Base-by-base conservation (phyloP, 2,329 filamentous ascomycete genomes). In the Colletotrichum cuscutae region DNA sequence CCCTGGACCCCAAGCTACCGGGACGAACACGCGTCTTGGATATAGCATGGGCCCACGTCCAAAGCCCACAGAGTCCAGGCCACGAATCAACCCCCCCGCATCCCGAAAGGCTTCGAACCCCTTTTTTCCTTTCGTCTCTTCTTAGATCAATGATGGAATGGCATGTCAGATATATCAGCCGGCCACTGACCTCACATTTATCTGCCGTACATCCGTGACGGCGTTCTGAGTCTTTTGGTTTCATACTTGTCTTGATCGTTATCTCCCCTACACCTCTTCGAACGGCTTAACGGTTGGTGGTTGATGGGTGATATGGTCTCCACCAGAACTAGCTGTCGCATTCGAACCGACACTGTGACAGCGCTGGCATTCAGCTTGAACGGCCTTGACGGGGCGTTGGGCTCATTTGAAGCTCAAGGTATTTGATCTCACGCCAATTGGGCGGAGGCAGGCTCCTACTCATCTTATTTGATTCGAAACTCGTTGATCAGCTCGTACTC, bases 21-120 rank as follows among this genome's bases (percentile, higher is more conserved):
- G 70, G 60, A 69, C 59, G 19, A 61, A 60, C 26, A 70, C 54
- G 66, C 60, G 70, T 72, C 56, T 72, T 70, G 56, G 26, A 72
- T 61, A 69, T 57, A 72, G 66, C 70, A 54, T 54, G 12, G 70
- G 15, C 60, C 66, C 66, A 57, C 46, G 32, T 11, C 54, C 19
- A 49, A 49, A 49, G 42, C 42, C 19, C 3, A 22, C 54, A 59
- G 15, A 57, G 24, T 37, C 65, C 28, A 68, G 52, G 19, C 52
- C 52, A 15, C 8, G 24, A 26, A 60, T 32, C 46, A 22, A 49
- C 46, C 35, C 32, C 65, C 70, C 70, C 70, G 65, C 70, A 65
- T 72, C 58, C 53, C 57, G 53, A 30, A 59, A 35, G 65, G 12
- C 35, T 19, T 28, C 19, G 19, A 49, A 42, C 28, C 64, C 64